A percentile compares a stretch with the other conserved stretches of the same genome.
Evolutionary conservation across 257 asterid species (phyloP).

Genomic region (Gentiana macrophylla): DNA sequence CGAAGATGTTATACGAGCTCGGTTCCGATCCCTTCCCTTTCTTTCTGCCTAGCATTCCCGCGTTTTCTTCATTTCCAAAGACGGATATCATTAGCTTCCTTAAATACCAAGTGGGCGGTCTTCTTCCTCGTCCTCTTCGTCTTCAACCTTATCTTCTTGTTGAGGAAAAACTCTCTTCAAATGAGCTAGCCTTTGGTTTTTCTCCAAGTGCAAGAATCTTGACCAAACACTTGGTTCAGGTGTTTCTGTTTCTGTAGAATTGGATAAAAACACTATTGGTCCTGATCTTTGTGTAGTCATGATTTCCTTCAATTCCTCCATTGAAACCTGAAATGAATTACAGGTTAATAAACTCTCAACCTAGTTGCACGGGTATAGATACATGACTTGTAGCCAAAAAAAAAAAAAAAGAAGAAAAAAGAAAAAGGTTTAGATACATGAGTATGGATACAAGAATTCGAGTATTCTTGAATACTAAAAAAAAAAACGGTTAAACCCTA

Average conservation of each 20-base stretch:
- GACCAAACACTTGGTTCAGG: constrained; percentile 36
- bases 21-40: constrained; percentile 14
- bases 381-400: background rate
- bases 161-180: constrained; percentile 34
- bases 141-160: constrained; percentile 9
- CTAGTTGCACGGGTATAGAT: too few relatives aligned
- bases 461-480: too few relatives aligned
- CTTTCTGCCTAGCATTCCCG: constrained; percentile 7
- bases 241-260: constrained; percentile 13
- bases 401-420: too few relatives aligned
- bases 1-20: constrained; percentile 51
- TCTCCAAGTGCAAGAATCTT: constrained; percentile 35
- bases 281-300: constrained; percentile 36
- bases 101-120: constrained; percentile 39
- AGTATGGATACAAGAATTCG: too few relatives aligned
- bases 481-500: too few relatives aligned
- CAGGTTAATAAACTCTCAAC: too few relatives aligned
- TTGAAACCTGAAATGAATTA: constrained; percentile 38
- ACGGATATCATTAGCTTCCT: constrained; percentile 42
- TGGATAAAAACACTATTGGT: constrained; percentile 40
- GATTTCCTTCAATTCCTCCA: constrained; percentile 29
- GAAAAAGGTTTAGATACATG: too few relatives aligned
- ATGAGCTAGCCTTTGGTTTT: constrained; percentile 26
- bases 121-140: constrained; percentile 13
- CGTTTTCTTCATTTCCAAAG: constrained; percentile 18